Evolutionary conservation across 805 yeast genomes (phyloP).

Genomic region (Barnettozyma pratensis): DNA sequence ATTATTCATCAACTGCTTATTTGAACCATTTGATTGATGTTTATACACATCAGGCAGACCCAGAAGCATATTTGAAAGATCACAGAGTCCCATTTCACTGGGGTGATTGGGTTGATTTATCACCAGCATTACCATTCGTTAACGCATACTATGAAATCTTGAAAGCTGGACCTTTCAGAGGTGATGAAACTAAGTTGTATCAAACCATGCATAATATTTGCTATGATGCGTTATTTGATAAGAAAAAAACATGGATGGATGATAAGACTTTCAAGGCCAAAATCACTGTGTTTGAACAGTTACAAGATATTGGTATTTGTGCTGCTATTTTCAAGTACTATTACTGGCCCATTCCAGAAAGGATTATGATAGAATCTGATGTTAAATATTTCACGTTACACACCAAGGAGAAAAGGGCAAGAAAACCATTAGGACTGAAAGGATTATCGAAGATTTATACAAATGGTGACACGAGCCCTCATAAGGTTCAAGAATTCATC

Average conservation of each 20-base stretch:
- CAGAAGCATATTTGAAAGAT: slow-evolving; percentile 10
- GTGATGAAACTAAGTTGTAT: slow-evolving; percentile 4
- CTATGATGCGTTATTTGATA: slow-evolving; percentile 17
- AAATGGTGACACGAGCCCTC: neutral
- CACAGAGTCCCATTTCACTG: slow-evolving; percentile 25
- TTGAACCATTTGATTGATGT: slow-evolving; percentile 8
- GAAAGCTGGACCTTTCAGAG: slow-evolving; percentile 2
- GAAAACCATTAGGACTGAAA: slow-evolving; percentile 18
- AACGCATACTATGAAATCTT: slow-evolving; percentile 23
- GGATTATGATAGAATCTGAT: slow-evolving; percentile 24
- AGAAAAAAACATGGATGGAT: slow-evolving; percentile 24
- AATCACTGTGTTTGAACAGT: slow-evolving; percentile 20
- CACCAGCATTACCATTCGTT: slow-evolving; percentile 24
- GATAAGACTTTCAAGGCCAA: slow-evolving; percentile 11
- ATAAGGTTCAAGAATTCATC: neutral
- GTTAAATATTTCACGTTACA: slow-evolving; percentile 18
- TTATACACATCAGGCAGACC: slow-evolving; percentile 12
- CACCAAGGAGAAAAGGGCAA: slow-evolving; percentile 17
- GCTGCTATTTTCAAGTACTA: slow-evolving; percentile 25
- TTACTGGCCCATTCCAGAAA: slow-evolving; percentile 25
- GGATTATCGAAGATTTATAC: slow-evolving; percentile 15
- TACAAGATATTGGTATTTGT: slow-evolving; percentile 25
- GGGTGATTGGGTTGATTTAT: slow-evolving; percentile 30
- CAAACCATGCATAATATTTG: slow-evolving; percentile 15
- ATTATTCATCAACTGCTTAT: slow-evolving; percentile 17